Conservation (phyloP, 2,329 filamentous ascomycete genomes). For the Diaporthe sp. region DNA sequence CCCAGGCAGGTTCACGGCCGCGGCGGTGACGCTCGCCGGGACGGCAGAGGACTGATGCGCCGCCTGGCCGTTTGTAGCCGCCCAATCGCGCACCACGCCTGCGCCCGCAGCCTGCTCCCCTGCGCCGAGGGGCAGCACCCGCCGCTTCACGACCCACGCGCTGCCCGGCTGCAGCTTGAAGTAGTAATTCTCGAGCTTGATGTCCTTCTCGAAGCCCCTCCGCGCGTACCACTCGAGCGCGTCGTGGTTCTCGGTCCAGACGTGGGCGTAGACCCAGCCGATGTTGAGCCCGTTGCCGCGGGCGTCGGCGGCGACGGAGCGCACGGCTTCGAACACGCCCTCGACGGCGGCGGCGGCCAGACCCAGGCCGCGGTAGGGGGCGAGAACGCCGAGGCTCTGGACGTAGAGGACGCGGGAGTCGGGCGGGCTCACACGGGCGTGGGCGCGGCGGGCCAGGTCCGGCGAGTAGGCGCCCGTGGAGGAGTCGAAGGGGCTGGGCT, state of each 20-base stretch:
- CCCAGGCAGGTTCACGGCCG: constrained; percentile 45
- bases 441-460: constrained; percentile 32
- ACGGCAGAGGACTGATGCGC: background rate
- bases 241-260: constrained; percentile 76
- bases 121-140: constrained; percentile 49
- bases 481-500: constrained; percentile 57
- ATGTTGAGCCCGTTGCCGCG: constrained; percentile 23
- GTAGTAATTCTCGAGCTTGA: constrained; percentile 71
- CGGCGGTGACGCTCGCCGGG: constrained; percentile 45
- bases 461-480: constrained; percentile 39
- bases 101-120: background rate
- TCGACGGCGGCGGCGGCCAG: constrained; percentile 70
- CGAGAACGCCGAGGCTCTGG: constrained; percentile 72
- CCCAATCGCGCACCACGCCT: constrained; percentile 37
- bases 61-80: background rate
- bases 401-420: constrained; percentile 69
- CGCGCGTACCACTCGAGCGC: constrained; percentile 72
- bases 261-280: constrained; percentile 66
- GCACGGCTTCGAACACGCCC: constrained; percentile 58
- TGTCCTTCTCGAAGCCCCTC: constrained; percentile 66
- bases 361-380: constrained; percentile 72
- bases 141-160: constrained; percentile 69
- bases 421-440: constrained; percentile 39
- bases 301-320: constrained; percentile 48
- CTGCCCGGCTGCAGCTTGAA: constrained; percentile 71